phyloP scores from a whole-genome alignment of 1,139 yeast genomes.

The Ogataea hybrid region DNA sequence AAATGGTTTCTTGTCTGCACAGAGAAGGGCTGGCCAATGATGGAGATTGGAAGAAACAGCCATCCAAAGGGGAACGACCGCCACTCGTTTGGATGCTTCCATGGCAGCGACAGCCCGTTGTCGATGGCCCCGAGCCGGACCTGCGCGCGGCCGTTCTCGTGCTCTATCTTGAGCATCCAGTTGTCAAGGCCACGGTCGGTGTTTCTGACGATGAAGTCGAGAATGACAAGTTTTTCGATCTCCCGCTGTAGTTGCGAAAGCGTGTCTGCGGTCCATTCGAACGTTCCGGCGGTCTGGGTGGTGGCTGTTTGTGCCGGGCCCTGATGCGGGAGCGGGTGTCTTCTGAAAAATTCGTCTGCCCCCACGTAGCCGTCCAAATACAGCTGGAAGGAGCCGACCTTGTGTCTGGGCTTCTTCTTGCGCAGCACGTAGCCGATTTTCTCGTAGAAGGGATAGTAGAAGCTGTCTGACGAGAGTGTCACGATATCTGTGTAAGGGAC shows the following conservation, averaged over 20 bases:
- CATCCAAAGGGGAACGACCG: slow-evolving; percentile 79
- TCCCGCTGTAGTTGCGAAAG: slow-evolving; percentile 57
- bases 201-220: slow-evolving; percentile 72
- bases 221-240: slow-evolving; percentile 64
- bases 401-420: slow-evolving; percentile 38
- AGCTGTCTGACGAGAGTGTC: slow-evolving; percentile 49
- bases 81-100: slow-evolving; percentile 87
- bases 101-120: slow-evolving; percentile 73
- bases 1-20: slow-evolving; percentile 55
- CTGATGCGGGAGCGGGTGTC: slow-evolving; percentile 54
- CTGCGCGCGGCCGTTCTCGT: slow-evolving; percentile 33
- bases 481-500: slow-evolving; percentile 69
- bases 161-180: slow-evolving; percentile 63
- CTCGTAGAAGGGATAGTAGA: slow-evolving; percentile 56
- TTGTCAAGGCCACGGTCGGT: slow-evolving; percentile 76
- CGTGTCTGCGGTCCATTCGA: slow-evolving; percentile 54
- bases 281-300: slow-evolving; percentile 21
- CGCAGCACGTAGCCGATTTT: slow-evolving; percentile 30
- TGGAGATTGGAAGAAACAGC: slow-evolving; percentile 62
- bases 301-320: not conserved
- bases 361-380: slow-evolving; percentile 59
- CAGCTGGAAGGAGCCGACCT: slow-evolving; percentile 67
- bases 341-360: slow-evolving; percentile 58
- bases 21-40: slow-evolving; percentile 71
- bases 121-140: slow-evolving; percentile 73